Evolutionary conservation across 306 rosid species (phyloP).

Genomic region (Macrotyloma uniflorum): DNA sequence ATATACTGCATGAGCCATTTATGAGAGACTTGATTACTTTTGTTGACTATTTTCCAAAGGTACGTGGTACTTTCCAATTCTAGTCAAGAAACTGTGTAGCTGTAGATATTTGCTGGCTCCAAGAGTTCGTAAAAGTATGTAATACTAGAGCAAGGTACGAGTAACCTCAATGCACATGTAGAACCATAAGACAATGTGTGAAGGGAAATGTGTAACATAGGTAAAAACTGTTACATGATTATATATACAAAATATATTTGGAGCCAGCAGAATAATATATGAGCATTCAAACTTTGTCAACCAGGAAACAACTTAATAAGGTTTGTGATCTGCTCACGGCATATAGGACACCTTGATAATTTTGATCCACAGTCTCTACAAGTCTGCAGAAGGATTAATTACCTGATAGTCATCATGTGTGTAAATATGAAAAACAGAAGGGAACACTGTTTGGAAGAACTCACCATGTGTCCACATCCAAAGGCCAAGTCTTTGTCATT

Average conservation of each 20-base stretch:
- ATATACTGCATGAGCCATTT: neutral
- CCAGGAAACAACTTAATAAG: constrained; percentile 42
- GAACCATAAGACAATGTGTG: neutral
- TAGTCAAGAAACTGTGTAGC: neutral
- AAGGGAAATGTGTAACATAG: neutral
- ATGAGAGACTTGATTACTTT: neutral
- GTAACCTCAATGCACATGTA: neutral
- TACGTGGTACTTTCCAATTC: neutral
- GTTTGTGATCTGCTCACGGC: constrained; percentile 46
- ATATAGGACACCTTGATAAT: constrained; percentile 49
- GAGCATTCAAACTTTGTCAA: constrained; percentile 15
- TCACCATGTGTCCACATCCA: constrained; percentile 57
- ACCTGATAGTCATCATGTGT: neutral
- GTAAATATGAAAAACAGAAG: neutral
- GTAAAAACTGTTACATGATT: neutral
- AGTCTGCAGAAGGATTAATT: constrained; percentile 36
- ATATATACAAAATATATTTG: constrained; percentile 10
- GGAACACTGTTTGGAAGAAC: neutral
- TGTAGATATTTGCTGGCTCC: neutral
- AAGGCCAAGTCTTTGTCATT: constrained; percentile 45
- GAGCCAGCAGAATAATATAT: neutral
- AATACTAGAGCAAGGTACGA: neutral
- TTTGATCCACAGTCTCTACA: constrained; percentile 53
- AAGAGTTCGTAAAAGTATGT: neutral
- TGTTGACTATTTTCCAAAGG: neutral